Base-by-base conservation (phyloP, 2,329 filamentous ascomycete genomes). In the Daldinia sp. region DNA sequence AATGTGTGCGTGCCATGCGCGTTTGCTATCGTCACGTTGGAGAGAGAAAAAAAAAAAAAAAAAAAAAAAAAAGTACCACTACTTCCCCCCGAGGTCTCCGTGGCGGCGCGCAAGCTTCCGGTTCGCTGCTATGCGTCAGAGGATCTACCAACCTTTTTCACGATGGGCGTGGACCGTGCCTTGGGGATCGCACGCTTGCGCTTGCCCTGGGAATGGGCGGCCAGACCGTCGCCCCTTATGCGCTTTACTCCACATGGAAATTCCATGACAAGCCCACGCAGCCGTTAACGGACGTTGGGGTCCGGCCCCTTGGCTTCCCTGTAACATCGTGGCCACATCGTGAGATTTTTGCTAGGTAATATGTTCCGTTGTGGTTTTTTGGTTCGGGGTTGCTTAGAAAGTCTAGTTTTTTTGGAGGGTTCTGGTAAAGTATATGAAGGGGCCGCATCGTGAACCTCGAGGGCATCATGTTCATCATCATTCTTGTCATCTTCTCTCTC, bases 301-400 rank as follows among this genome's bases (percentile, higher is more conserved):
- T 57, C 63, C 28, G 54, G 54, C 50, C 26, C 46, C 58, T 59
- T 63, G 53, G 61, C 61, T 56, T 61, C 28, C 30, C 42, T 63
- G 56, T 63, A 63, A 63, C 55, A 65, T 69, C 70, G 70, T 72
- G 70, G 65, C 70, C 70, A 56, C 62, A 66, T 69, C 53, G 55
- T 67, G 63, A 69, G 48, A 62, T 72, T 72, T 72, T 54, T 71
- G 60, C 18, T 67, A 71, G 60, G 70, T 72, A 72, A 72, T 72
- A 65, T 67, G 59, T 70, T 70, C 33, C 55, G 58, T 50, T 60
- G 59, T 33, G 44, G 39, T 53, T 50, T 50, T 26, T n/a, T 23
- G 20, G 20, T 23, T 23, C 20, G 20, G 20, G 15, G 3, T 3
- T 10, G 28, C 46, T 51, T 12, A 6, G 59, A 60, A 39, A 2